Conservation (phyloP, 805 yeast genomes). For the Myxozyma monticola region DNA sequence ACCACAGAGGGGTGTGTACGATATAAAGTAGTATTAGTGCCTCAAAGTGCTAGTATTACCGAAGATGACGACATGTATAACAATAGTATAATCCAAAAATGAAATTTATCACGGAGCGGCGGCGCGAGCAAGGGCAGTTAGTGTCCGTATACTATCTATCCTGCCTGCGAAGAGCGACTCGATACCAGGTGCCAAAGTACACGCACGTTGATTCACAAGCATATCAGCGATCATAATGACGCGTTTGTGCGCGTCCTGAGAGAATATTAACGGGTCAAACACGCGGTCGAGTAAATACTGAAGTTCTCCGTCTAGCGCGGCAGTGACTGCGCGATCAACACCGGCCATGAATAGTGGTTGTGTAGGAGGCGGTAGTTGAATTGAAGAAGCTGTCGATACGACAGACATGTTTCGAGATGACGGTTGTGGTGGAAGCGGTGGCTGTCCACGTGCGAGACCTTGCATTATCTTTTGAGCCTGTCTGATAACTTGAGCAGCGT, state of each 20-base stretch:
- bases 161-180: slow-evolving; percentile 19
- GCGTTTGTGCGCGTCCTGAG: slow-evolving; percentile 26
- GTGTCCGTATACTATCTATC: slow-evolving; percentile 1
- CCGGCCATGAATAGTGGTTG: background rate
- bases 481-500: slow-evolving; percentile 8
- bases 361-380: background rate
- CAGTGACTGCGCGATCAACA: background rate
- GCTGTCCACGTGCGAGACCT: slow-evolving; percentile 15
- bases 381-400: background rate
- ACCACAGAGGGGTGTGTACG: no score
- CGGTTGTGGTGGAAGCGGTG: slow-evolving; percentile 9
- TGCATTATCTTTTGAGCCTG: slow-evolving; percentile 10
- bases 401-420: background rate
- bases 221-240: slow-evolving; percentile 32
- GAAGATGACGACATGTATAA: no score
- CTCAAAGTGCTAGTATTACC: no score
- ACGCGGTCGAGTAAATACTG: background rate
- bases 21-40: no score
- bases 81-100: no score
- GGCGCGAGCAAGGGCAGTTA: background rate
- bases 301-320: background rate
- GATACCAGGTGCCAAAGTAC: slow-evolving; percentile 25
- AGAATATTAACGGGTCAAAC: slow-evolving; percentile 9
- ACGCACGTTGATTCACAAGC: slow-evolving; percentile 27
- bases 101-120: no score